Evolutionary conservation across 345 rosid genomes (phyloP).

Genomic region (Gossypium bickii): DNA sequence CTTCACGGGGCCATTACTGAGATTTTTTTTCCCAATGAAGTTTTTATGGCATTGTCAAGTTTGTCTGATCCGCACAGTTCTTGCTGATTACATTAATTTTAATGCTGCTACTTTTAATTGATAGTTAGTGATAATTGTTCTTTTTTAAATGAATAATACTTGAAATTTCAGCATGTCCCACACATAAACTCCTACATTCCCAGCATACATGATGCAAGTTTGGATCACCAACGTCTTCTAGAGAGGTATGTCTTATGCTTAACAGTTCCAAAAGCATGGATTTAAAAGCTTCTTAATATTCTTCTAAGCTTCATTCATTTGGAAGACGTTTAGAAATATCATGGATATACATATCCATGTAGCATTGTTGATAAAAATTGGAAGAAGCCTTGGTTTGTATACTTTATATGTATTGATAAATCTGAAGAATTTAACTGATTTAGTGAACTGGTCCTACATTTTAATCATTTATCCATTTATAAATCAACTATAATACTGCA

Average conservation of each 20-base stretch:
- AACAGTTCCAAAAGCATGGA: slow-evolving; percentile 13
- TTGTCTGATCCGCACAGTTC: neutral
- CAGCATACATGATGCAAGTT: slow-evolving; percentile 62
- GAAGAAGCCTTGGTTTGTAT: neutral
- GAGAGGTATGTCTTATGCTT: slow-evolving; percentile 52
- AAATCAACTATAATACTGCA: neutral
- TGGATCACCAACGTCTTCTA: slow-evolving; percentile 87
- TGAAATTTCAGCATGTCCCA: slow-evolving; percentile 64
- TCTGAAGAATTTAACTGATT: slow-evolving; percentile 7
- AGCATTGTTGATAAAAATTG: slow-evolving; percentile 2
- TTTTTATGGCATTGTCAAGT: neutral
- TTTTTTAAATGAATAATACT: neutral
- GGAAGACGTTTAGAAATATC: neutral
- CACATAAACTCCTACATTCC: slow-evolving; percentile 80
- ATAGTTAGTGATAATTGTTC: neutral
- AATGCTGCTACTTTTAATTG: neutral
- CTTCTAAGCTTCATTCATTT: neutral
- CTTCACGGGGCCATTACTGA: neutral
- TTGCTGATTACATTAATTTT: neutral
- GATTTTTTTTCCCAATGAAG: neutral
- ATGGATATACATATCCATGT: neutral
- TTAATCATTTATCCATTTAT: neutral
- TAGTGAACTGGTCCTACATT: neutral
- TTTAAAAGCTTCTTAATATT: neutral
- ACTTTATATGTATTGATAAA: neutral